Evolutionary conservation across 768 basidiomycete genomes (phyloP).

Genomic region (Lactarius trivialis): DNA sequence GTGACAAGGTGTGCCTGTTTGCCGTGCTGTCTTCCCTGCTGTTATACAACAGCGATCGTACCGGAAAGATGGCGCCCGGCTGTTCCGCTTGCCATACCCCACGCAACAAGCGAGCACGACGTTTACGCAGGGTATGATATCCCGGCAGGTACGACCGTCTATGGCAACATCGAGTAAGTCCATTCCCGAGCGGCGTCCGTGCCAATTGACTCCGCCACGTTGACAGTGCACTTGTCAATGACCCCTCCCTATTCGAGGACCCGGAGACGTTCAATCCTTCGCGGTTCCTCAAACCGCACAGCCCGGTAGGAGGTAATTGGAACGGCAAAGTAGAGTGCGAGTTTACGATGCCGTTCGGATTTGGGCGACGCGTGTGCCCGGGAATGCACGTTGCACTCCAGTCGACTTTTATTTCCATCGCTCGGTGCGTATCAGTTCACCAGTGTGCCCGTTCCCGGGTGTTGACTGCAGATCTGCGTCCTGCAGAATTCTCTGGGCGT

Average conservation of each 20-base stretch:
- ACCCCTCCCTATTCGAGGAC: constrained; percentile 23
- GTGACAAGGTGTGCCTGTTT: constrained; percentile 8
- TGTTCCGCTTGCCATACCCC: constrained; percentile 10
- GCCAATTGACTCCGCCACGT: background rate
- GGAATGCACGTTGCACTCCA: constrained; percentile 22
- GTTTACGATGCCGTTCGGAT: constrained; percentile 24
- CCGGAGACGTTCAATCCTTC: constrained; percentile 26
- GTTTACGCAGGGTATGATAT: constrained; percentile 15
- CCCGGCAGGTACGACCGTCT: constrained; percentile 8
- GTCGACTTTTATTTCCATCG: constrained; percentile 14
- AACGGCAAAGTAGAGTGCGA: constrained; percentile 14
- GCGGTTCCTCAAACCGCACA: constrained; percentile 21
- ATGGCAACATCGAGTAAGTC: constrained; percentile 11
- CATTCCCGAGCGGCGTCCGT: background rate
- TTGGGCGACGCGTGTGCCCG: constrained; percentile 24
- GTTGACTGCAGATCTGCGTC: background rate
- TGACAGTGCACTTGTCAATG: constrained; percentile 20
- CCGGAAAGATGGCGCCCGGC: constrained; percentile 8
- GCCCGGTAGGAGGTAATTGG: background rate
- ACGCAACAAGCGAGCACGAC: constrained; percentile 5
- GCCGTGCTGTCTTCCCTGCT: background rate
- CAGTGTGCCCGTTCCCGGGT: background rate
- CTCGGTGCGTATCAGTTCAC: constrained; percentile 9
- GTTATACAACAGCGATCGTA: background rate
- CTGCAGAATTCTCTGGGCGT: constrained; percentile 22